Evolutionary conservation across 805 yeast species (phyloP).

Genomic region (Metschnikowia henanensis): DNA sequence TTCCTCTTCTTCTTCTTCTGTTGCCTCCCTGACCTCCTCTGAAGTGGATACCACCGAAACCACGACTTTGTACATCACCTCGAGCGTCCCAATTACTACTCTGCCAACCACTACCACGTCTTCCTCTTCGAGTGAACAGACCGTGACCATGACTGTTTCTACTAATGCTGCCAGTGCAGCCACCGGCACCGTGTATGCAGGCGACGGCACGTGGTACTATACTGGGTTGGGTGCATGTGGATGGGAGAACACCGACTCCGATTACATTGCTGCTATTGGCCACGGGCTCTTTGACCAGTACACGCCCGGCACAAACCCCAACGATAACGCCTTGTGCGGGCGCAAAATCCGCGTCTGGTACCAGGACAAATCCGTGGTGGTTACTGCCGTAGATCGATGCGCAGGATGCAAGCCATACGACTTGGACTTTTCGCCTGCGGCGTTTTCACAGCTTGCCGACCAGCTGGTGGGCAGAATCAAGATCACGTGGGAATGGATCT

Average conservation of each 20-base stretch:
- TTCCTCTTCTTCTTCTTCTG: not conserved
- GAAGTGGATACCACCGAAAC: not conserved
- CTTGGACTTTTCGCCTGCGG: conserved; percentile 62
- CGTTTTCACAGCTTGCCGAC: conserved; percentile 53
- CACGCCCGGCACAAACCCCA: conserved; percentile 34
- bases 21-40: not conserved
- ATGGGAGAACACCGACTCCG: conserved; percentile 41
- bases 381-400: conserved; percentile 58
- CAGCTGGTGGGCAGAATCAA: conserved; percentile 52
- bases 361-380: conserved; percentile 52
- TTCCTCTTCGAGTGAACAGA: conserved; percentile 2
- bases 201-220: conserved; percentile 51
- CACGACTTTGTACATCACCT: conserved; percentile 2
- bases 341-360: conserved; percentile 47
- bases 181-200: conserved; percentile 24
- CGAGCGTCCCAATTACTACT: not conserved
- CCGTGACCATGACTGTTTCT: conserved; percentile 3
- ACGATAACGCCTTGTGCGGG: conserved; percentile 53
- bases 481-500: conserved; percentile 48
- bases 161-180: conserved; percentile 16
- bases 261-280: conserved; percentile 54
- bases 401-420: conserved; percentile 50
- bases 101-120: not conserved
- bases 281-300: conserved; percentile 38
- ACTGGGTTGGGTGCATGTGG: conserved; percentile 60